Base-by-base conservation (phyloP, 257 asterid species). In the Rauvolfia tetraphylla region DNA sequence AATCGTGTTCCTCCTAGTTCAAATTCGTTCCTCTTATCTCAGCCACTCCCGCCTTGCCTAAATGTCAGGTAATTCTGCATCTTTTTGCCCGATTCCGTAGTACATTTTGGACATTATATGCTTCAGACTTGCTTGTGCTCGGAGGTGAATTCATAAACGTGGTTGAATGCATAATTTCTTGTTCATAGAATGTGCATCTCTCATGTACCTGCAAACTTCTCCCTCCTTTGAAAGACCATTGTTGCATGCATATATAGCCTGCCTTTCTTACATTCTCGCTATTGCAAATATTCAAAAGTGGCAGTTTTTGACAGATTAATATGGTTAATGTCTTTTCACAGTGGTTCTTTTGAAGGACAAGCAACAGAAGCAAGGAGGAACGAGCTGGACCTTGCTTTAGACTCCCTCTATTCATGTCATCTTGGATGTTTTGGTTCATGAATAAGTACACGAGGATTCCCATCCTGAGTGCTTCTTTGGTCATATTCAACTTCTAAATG, bases 351-450 rank as follows among this genome's bases (percentile, higher is more conserved):
- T 67, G 86, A 83, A 63, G 92, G 87, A 63, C 90, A 76, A 79
- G 85, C 87, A n/a, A 79, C 79, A 71, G 96, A 82, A 78, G 84
- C 77, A 0, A 80, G 90, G 80, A 88, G 92, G 79, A 88, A 89
- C 63, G 95, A 87, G 75, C 92, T 93, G 23, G 98, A 93, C 81
- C 91, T 93, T 75, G 90, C 90, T 74, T 90, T 91, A 63, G 97
- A 90, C 76, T 91, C 97, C 5, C 90, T 92, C 78, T 92, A 86
- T 79, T 82, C 95, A 14, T 90, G 91, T 84, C 93, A 89, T 82
- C 93, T 90, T 73, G 96, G 97, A 56, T 92, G 92, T 90, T 91
- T 87, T 78, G 83, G 91, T 73, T 44, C 72, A 48, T 79, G 39
- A 72, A 20, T 1, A 44, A 53, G 22, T 14, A 49, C 62, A 49